Percentiles rank a stretch among this genome's conserved stretches.
These are phyloP conservation scores for Ganoderma multipileum DNA, from an alignment of 1,284 basidiomycete genomes.

Conservation along the genomic window DNA sequence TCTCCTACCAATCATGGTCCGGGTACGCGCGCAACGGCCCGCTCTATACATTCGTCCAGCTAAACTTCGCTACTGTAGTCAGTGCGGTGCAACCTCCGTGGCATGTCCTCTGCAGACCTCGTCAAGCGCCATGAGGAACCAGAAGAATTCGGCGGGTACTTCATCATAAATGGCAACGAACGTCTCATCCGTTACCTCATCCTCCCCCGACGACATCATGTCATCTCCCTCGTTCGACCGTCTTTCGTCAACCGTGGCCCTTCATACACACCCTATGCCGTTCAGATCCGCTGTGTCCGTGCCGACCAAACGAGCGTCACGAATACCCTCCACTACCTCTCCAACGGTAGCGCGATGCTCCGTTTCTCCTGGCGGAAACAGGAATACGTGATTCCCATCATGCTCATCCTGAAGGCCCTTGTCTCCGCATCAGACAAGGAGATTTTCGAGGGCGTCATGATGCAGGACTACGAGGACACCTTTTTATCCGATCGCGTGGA, in stretches of 20 bases:
- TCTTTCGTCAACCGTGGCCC: slow-evolving; percentile 93
- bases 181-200: slow-evolving; percentile 98
- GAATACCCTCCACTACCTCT: slow-evolving; percentile 96
- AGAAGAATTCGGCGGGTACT: slow-evolving; percentile 99
- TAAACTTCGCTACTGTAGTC: slow-evolving; percentile 59
- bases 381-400: slow-evolving; percentile 98
- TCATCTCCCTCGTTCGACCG: slow-evolving; percentile 85
- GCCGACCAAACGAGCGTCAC: slow-evolving; percentile 92
- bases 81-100: slow-evolving; percentile 90
- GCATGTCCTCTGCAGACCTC: slow-evolving; percentile 86
- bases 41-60: background rate
- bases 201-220: slow-evolving; percentile 89
- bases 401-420: slow-evolving; percentile 96
- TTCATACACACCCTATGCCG: slow-evolving; percentile 93
- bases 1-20: slow-evolving; percentile 94
- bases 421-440: slow-evolving; percentile 96
- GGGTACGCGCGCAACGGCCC: slow-evolving; percentile 60
- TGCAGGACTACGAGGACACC: slow-evolving; percentile 97
- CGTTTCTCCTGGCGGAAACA: slow-evolving; percentile 98
- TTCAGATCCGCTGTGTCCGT: slow-evolving; percentile 95
- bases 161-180: slow-evolving; percentile 99
- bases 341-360: slow-evolving; percentile 94
- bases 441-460: slow-evolving; percentile 97
- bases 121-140: slow-evolving; percentile 94
- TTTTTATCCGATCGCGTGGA: slow-evolving; percentile 98